Evolutionary conservation across 768 basidiomycete genomes (phyloP), one percentile per base, ranked within the genome.

Genomic region (Hygrocybe coccinea): DNA sequence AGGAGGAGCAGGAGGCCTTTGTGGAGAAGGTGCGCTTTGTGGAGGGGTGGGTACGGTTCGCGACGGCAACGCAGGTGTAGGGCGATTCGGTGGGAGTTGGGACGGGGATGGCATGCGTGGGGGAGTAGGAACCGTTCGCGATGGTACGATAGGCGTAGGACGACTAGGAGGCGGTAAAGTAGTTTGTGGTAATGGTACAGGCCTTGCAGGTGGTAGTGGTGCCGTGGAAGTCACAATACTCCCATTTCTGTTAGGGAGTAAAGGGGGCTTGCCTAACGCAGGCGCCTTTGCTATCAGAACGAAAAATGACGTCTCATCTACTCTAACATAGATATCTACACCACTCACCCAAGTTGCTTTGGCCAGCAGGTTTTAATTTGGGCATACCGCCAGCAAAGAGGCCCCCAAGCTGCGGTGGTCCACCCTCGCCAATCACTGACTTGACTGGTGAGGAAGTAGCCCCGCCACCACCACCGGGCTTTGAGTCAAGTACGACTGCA

Each of bases 381-480:
- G 94, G 94, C 76, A 95, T 84, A 1, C 94, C 93, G 14, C 91
- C 92, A 44, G 93, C 91, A 65, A 97, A 95, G 10, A 97, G 70
- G 1, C 83, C 86, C 33, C 84, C 93, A 3, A 95, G 74, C 68
- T 94, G 91, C 22, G 91, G 89, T 24, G 91, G 84, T 6, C 77
- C 84, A n/a, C 66, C 72, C 6, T 69, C 74, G 25, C 66, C 60
- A 2, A 62, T 59, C 9, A 64, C 39, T 7, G 62, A 50, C 37
- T 71, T 58, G 15, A 64, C 63, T n/a, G 63, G 69, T 38, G 76
- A 78, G 21, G 69, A 73, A 51, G 62, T 67, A 11, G 65, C 62
- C 25, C 62, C 61, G 14, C 72, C 74, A 10, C 72, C 74, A 5
- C 74, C 75, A n/a, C 70, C 71, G 7, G 65, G 62, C 15, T 68